Percentiles rank a stretch among this genome's conserved stretches.
Evolutionary conservation across 208 protist species (phyloP).

Genomic region (Entamoeba invadens): DNA sequence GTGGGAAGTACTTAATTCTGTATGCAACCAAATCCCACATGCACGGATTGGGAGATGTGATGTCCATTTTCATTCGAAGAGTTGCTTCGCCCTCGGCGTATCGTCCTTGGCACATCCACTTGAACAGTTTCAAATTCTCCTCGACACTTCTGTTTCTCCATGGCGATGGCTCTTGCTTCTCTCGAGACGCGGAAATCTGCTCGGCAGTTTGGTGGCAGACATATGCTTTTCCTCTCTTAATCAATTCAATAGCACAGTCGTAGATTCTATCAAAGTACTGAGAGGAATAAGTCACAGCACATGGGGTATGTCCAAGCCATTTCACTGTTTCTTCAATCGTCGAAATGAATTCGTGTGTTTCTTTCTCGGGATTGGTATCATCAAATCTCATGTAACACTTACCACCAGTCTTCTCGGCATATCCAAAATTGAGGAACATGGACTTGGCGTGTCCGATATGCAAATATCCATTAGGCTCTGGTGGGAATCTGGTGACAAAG

Average conservation of each 20-base stretch:
- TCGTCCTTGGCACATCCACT: constrained; percentile 70
- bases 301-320: constrained; percentile 57
- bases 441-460: constrained; percentile 97
- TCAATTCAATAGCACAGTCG: constrained; percentile 83
- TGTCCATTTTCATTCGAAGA: constrained; percentile 94
- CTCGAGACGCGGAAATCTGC: constrained; percentile 68
- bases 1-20: constrained; percentile 76
- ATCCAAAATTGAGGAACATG: constrained; percentile 94
- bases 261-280: constrained; percentile 94
- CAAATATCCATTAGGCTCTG: constrained; percentile 65
- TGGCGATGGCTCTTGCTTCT: neutral
- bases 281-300: constrained; percentile 77
- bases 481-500: constrained; percentile 25
- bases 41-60: constrained; percentile 77
- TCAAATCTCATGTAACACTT: constrained; percentile 82
- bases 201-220: constrained; percentile 80
- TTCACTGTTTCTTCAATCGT: constrained; percentile 57
- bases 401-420: constrained; percentile 65
- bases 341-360: constrained; percentile 88
- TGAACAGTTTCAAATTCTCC: constrained; percentile 67
- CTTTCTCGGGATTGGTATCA: constrained; percentile 92
- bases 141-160: constrained; percentile 41
- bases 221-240: constrained; percentile 71
- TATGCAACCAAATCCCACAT: constrained; percentile 93
- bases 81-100: constrained; percentile 82